phyloP scores from a whole-genome alignment of 2,329 filamentous ascomycete species.

The Penicillium sp. region DNA sequence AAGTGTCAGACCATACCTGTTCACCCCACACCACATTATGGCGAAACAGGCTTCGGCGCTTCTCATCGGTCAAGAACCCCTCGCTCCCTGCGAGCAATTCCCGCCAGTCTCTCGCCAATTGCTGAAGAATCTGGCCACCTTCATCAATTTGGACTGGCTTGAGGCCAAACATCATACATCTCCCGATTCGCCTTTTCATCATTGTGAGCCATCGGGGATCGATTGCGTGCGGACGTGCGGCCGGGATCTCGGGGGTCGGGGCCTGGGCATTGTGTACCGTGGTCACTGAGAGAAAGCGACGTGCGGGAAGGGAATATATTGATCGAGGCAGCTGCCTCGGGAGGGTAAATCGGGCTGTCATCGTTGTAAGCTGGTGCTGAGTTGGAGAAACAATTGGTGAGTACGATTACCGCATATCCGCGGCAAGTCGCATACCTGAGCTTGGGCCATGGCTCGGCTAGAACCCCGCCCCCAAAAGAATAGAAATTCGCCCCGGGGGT shows the following conservation, averaged over 20 bases:
- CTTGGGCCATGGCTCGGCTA: slow-evolving; percentile 17
- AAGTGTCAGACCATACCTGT: slow-evolving; percentile 59
- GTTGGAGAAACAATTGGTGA: background rate
- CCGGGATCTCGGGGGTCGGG: slow-evolving; percentile 11
- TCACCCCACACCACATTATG: slow-evolving; percentile 80
- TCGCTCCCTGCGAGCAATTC: slow-evolving; percentile 70
- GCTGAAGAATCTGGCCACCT: slow-evolving; percentile 59
- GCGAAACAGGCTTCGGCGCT: slow-evolving; percentile 61
- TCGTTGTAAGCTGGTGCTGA: slow-evolving; percentile 12
- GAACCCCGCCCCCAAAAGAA: slow-evolving; percentile 13
- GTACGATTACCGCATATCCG: slow-evolving; percentile 3
- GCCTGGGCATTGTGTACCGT: slow-evolving; percentile 15
- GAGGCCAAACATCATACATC: slow-evolving; percentile 74
- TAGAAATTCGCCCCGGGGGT: background rate
- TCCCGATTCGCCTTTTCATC: slow-evolving; percentile 66
- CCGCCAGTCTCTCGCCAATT: slow-evolving; percentile 67
- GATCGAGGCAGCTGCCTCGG: slow-evolving; percentile 20
- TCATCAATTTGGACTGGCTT: slow-evolving; percentile 56
- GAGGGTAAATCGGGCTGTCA: slow-evolving; percentile 24
- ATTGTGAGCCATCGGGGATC: slow-evolving; percentile 68
- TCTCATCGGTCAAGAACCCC: slow-evolving; percentile 67
- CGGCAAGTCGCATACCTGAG: slow-evolving; percentile 9
- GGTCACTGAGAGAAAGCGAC: slow-evolving; percentile 23
- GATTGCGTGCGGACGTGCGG: slow-evolving; percentile 31
- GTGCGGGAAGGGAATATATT: slow-evolving; percentile 1